Conservation (phyloP, 2,329 filamentous ascomycete species). For the Neophaeococcomyces aloes region DNA sequence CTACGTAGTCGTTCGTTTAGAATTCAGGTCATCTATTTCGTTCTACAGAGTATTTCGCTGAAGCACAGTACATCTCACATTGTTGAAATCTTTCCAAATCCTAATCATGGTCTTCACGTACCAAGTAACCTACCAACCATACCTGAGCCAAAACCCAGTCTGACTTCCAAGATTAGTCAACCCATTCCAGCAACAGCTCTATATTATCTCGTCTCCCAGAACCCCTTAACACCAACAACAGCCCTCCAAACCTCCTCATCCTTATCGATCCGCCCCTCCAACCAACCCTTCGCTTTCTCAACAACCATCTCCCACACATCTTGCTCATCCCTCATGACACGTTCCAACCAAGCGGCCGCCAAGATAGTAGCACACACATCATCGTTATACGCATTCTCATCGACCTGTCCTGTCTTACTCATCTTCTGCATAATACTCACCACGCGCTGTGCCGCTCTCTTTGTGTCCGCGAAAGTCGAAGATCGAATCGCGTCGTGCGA, state of each 20-base stretch:
- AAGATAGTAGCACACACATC: conserved; percentile 27
- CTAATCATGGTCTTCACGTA: too few relatives aligned
- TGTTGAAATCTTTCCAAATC: too few relatives aligned
- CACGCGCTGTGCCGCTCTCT: background rate
- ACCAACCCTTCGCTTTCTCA: conserved; percentile 48
- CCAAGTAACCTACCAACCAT: too few relatives aligned
- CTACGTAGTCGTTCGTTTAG: too few relatives aligned
- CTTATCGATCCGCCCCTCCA: conserved; percentile 23
- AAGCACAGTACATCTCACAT: too few relatives aligned
- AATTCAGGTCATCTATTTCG: too few relatives aligned
- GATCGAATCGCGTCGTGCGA: background rate
- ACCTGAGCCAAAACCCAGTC: too few relatives aligned
- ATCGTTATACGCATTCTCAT: background rate
- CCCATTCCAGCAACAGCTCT: too few relatives aligned
- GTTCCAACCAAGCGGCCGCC: conserved; percentile 42
- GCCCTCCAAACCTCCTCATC: conserved; percentile 5
- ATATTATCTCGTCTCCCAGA: too few relatives aligned
- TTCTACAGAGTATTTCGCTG: too few relatives aligned
- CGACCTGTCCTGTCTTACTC: conserved; percentile 4
- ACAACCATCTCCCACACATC: conserved; percentile 56
- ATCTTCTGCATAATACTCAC: conserved; percentile 5
- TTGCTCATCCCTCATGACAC: conserved; percentile 33
- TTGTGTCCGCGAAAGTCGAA: background rate
- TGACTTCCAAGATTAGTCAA: too few relatives aligned
- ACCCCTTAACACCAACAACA: background rate